These are phyloP conservation scores for Zizania latifolia DNA, from an alignment of 176 grass and related monocot genomes.

Conservation along the genomic window DNA sequence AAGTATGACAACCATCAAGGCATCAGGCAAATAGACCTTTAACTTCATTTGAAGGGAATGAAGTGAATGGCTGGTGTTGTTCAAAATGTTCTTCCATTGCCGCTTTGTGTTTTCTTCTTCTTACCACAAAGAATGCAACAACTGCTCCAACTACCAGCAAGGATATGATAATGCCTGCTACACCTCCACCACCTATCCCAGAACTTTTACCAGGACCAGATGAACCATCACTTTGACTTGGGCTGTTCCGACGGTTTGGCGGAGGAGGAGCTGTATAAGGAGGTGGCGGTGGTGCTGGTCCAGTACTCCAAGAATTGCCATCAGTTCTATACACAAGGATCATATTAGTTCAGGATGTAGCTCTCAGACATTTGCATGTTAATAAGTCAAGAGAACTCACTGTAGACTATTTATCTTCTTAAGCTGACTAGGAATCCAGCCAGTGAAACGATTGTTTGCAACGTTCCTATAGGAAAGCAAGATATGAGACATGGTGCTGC, in stretches of 20 bases:
- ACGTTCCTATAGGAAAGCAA: slow-evolving; percentile 63
- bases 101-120: slow-evolving; percentile 47
- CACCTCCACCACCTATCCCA: slow-evolving; percentile 66
- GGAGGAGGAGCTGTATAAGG: slow-evolving; percentile 82
- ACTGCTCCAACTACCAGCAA: slow-evolving; percentile 73
- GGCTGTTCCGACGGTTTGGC: slow-evolving; percentile 44
- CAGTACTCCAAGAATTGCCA: slow-evolving; percentile 85
- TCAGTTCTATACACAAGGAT: slow-evolving; percentile 57
- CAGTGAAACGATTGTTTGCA: slow-evolving; percentile 82
- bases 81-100: slow-evolving; percentile 47
- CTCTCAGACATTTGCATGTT: background rate
- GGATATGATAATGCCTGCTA: slow-evolving; percentile 86
- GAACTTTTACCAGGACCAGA: slow-evolving; percentile 48
- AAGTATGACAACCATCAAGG: slow-evolving; percentile 5
- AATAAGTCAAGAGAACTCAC: slow-evolving; percentile 54
- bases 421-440: slow-evolving; percentile 88
- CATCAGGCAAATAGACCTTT: slow-evolving; percentile 50
- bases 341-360: slow-evolving; percentile 20
- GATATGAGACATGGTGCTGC: slow-evolving; percentile 33
- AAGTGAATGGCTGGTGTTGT: slow-evolving; percentile 70
- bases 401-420: slow-evolving; percentile 91
- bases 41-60: slow-evolving; percentile 58
- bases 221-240: slow-evolving; percentile 48
- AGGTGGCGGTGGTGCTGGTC: slow-evolving; percentile 80
- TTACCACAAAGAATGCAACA: slow-evolving; percentile 69